Conservation (phyloP, 2,329 filamentous ascomycete species). For the Apiospora pterosperma region DNA sequence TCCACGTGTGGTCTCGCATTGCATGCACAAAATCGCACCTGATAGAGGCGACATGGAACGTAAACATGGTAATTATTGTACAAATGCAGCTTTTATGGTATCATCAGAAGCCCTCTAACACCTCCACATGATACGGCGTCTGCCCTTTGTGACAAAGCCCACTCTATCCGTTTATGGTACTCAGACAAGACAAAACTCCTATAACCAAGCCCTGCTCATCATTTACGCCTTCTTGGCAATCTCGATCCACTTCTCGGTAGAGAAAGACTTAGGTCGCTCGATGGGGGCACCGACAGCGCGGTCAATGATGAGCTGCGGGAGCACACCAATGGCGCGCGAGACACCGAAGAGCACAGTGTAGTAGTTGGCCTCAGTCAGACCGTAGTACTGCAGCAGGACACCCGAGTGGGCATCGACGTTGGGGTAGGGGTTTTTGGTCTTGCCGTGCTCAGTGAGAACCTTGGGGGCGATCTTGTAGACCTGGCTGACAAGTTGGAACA, state of each 20-base stretch:
- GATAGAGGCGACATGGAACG: neutral
- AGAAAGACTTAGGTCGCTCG: slow-evolving; percentile 98
- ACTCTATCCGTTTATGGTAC: slow-evolving; percentile 28
- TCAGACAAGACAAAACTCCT: slow-evolving; percentile 16
- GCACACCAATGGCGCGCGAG: slow-evolving; percentile 94
- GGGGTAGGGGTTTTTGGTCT: slow-evolving; percentile 99
- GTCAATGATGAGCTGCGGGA: slow-evolving; percentile 99
- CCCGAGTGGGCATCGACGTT: slow-evolving; percentile 99
- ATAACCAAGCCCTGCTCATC: slow-evolving; percentile 17
- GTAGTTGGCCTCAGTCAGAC: slow-evolving; percentile 97
- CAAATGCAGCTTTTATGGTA: slow-evolving; percentile 7
- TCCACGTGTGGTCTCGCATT: neutral
- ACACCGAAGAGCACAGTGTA: slow-evolving; percentile 99
- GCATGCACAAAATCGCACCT: neutral
- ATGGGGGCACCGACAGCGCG: slow-evolving; percentile 95
- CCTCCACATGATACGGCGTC: slow-evolving; percentile 4
- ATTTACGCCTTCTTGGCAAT: slow-evolving; percentile 86
- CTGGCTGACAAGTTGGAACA: slow-evolving; percentile 99
- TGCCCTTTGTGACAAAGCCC: slow-evolving; percentile 15
- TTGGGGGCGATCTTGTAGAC: slow-evolving; percentile 99
- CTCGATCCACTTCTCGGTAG: slow-evolving; percentile 94
- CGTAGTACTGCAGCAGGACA: slow-evolving; percentile 99
- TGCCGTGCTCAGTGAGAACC: slow-evolving; percentile 98
- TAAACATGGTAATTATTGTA: slow-evolving; percentile 6
- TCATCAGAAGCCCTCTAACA: slow-evolving; percentile 7